A percentile compares a stretch with the other conserved stretches of the same genome.
Conservation (phyloP, 768 basidiomycete genomes). For the Lactarius evosmus region DNA sequence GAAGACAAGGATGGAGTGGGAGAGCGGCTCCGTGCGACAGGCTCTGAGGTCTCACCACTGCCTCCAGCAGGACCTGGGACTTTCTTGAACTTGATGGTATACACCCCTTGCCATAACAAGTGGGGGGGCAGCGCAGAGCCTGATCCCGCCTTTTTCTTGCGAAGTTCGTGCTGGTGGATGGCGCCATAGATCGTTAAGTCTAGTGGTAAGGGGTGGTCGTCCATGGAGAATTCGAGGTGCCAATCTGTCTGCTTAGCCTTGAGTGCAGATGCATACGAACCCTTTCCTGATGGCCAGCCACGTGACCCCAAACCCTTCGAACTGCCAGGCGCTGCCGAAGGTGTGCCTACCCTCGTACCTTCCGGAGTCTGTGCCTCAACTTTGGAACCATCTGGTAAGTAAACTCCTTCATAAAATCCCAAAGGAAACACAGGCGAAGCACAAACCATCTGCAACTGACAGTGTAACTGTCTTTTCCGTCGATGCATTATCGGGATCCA, state of each 20-base stretch:
- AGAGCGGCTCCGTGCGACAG: conserved; percentile 51
- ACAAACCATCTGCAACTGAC: conserved; percentile 69
- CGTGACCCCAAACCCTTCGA: conserved; percentile 36
- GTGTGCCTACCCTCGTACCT: conserved; percentile 91
- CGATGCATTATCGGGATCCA: conserved; percentile 64
- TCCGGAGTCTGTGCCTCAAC: conserved; percentile 96
- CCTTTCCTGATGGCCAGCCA: conserved; percentile 39
- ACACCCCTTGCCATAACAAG: conserved; percentile 86
- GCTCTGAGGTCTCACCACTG: conserved; percentile 45
- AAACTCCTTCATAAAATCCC: conserved; percentile 15
- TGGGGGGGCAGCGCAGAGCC: conserved; percentile 55
- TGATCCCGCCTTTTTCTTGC: conserved; percentile 53
- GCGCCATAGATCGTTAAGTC: conserved; percentile 96
- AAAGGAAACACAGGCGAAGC: background rate
- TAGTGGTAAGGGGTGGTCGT: conserved; percentile 76
- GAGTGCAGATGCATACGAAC: conserved; percentile 92
- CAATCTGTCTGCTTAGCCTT: conserved; percentile 93
- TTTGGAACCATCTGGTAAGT: conserved; percentile 72
- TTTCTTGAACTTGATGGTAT: conserved; percentile 92
- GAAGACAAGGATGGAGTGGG: conserved; percentile 70
- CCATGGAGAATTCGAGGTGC: conserved; percentile 96
- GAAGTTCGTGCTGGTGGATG: conserved; percentile 85
- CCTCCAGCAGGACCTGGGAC: conserved; percentile 66
- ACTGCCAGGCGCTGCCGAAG: conserved; percentile 51
- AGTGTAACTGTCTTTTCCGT: conserved; percentile 85